Conservation (phyloP, 495 filamentous ascomycete genomes). For the Polyplosphaeria fusca region DNA sequence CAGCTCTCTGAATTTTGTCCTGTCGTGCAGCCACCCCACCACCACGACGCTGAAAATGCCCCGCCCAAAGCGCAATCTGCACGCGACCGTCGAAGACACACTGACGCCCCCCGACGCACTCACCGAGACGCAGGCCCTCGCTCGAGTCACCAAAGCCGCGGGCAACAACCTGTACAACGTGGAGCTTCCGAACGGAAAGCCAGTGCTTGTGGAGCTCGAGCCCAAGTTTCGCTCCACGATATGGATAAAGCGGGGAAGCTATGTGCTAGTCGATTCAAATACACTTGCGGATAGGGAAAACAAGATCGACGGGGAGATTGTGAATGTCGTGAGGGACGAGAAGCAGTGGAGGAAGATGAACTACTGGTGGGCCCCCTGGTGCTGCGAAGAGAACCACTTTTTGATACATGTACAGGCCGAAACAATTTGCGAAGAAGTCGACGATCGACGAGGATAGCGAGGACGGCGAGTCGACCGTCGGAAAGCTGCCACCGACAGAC, state of each 20-base stretch:
- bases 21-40: slow-evolving; percentile 6
- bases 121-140: slow-evolving; percentile 62
- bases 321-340: slow-evolving; percentile 89
- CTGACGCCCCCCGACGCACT: slow-evolving; percentile 69
- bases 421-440: slow-evolving; percentile 67
- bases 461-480: slow-evolving; percentile 73
- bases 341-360: slow-evolving; percentile 82
- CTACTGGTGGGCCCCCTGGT: slow-evolving; percentile 65
- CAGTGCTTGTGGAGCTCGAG: slow-evolving; percentile 71
- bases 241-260: slow-evolving; percentile 84
- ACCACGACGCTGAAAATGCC: slow-evolving; percentile 58
- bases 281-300: slow-evolving; percentile 66
- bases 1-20: no score
- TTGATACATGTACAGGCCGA: slow-evolving; percentile 60
- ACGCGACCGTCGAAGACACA: slow-evolving; percentile 71
- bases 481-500: slow-evolving; percentile 78
- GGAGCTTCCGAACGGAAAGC: slow-evolving; percentile 56
- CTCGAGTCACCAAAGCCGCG: slow-evolving; percentile 71
- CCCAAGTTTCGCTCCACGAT: slow-evolving; percentile 82
- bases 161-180: slow-evolving; percentile 86
- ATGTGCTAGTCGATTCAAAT: slow-evolving; percentile 74
- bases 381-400: not conserved
- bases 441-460: slow-evolving; percentile 57
- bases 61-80: slow-evolving; percentile 68
- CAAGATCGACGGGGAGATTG: slow-evolving; percentile 81